Evolutionary conservation across 306 rosid species (phyloP), one percentile per base, ranked within the genome.

Genomic region (Prunus dulcis): DNA sequence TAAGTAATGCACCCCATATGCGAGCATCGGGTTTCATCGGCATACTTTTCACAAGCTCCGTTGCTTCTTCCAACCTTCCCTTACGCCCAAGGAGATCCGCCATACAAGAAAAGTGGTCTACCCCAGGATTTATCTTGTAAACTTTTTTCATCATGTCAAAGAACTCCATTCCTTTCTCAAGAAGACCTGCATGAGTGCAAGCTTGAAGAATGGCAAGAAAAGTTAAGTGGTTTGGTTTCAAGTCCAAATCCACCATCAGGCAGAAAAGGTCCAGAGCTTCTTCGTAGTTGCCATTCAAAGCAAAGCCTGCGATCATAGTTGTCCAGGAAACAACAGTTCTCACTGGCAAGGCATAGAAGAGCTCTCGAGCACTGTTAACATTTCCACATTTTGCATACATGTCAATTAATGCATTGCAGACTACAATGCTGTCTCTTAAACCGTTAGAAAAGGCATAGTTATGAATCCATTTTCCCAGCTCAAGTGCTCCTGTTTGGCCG

Each of bases 321-420:
- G 93, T 89, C 92, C 96, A 89, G 49, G 96, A 82, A 77, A 91
- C 89, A 0, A 89, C 69, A 53, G 86, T 89, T 89, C 43, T 86
- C 64, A 82, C 75, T 23, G 87, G 71, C 82, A 89, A 71, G 56
- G 49, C 34, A 56, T 62, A 28, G 58, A 91, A 91, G 58, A 89
- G 81, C 68, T 76, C 85, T 41, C 73, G 73, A 78, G 93, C 93
- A 68, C 71, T 64, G 12, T 64, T 65, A 56, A 87, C 67, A 69
- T 85, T 76, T 67, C 97, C 97, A 81, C 92, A 91, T 78, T 91
- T 91, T 23, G 85, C 93, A 67, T 91, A 86, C 93, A 91, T 89
- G 79, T 89, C 96, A 23, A 91, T 89, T 28, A 91, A 82, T 22
- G 96, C 90, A 55, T 91, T 91, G 82, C 84, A 84, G 46, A 91